Base-by-base conservation (phyloP, 2,329 filamentous ascomycete species). In the Pseudogymnoascus sp. region DNA sequence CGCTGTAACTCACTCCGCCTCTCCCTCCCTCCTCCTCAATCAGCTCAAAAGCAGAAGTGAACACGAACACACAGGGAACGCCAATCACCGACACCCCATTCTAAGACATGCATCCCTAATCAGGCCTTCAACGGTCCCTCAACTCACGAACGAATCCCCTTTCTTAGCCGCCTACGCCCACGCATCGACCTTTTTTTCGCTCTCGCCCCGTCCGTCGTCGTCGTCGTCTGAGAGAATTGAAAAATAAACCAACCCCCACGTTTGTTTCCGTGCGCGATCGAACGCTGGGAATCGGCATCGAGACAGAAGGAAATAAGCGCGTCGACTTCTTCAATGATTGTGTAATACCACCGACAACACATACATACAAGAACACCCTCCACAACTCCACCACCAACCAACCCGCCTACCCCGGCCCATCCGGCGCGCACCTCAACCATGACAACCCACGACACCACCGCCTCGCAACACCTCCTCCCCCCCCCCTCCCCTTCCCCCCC, bases 361-460 rank as follows among this genome's bases (percentile, higher is more conserved):
- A 39, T 31, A 28, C 54, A 61, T 31, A 28, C 54, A 61, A 19
- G 37, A 54, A 36, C 41, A 21, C 31, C 23, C 19, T 48, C 34
- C 25, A 7, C 54, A 23, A 45, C n/a, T 25, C 63, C 21, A 60
- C 23, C 16, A 41, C 39, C n/a, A n/a, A n/a, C n/a, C n/a, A n/a
- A n/a, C n/a, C n/a, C n/a, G n/a, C n/a, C n/a, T n/a, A n/a, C n/a
- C n/a, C 60, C 60, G 60, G 60, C 60, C 21, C 60, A 34, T 34
- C 60, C 28, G 41, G 41, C 41, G 41, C 41, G 36, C 57, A 2
- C 36, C 64, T 63, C 37, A 64, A 75, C 64, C 36, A 84, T 84
- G 81, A 79, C 81, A 36, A 78, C 78, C 70, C 79, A 84, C 75
- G 81, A 81, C 73, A 73, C 74, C 54, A 79, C 80, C 65, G 76